These are phyloP conservation scores for Lentinula novae-zelandiae DNA, from an alignment of 1,284 basidiomycete genomes.

Conservation along the genomic window DNA sequence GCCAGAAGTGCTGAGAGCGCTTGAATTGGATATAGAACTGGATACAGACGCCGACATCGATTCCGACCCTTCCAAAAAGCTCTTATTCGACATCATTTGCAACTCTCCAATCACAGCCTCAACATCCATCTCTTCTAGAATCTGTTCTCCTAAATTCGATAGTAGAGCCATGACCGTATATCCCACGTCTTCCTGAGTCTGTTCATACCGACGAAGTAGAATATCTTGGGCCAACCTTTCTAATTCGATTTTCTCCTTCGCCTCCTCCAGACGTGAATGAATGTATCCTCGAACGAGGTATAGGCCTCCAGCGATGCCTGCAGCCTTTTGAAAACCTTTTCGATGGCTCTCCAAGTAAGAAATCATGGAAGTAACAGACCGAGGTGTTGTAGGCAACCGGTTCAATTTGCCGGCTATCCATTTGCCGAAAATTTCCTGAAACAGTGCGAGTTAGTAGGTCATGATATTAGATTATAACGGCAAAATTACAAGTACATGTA, in stretches of 20 bases:
- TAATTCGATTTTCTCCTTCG: constrained; percentile 62
- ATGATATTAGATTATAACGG: no score
- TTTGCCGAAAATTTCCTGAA: no score
- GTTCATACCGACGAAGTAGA: constrained; percentile 72
- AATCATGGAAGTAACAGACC: constrained; percentile 6
- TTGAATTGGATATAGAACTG: constrained; percentile 39
- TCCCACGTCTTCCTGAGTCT: constrained; percentile 79
- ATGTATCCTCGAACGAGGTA: constrained; percentile 73
- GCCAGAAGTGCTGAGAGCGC: constrained; percentile 24
- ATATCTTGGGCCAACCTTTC: constrained; percentile 59
- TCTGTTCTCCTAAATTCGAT: constrained; percentile 70
- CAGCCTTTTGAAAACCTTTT: constrained; percentile 35
- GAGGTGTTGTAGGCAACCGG: background rate
- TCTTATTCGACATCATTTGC: constrained; percentile 30
- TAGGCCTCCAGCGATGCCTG: constrained; percentile 50
- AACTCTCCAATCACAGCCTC: constrained; percentile 76
- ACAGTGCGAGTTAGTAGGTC: no score
- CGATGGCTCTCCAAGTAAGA: constrained; percentile 10
- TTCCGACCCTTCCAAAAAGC: constrained; percentile 17
- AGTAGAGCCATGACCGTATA: constrained; percentile 82
- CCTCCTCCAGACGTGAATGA: constrained; percentile 62
- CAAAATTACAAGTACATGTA: no score
- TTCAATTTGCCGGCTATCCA: no score
- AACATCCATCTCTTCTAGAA: constrained; percentile 79
- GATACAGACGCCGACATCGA: constrained; percentile 28